Evolutionary conservation across 2,329 filamentous ascomycete genomes (phyloP).

Genomic region (Fusarium subglutinans): DNA sequence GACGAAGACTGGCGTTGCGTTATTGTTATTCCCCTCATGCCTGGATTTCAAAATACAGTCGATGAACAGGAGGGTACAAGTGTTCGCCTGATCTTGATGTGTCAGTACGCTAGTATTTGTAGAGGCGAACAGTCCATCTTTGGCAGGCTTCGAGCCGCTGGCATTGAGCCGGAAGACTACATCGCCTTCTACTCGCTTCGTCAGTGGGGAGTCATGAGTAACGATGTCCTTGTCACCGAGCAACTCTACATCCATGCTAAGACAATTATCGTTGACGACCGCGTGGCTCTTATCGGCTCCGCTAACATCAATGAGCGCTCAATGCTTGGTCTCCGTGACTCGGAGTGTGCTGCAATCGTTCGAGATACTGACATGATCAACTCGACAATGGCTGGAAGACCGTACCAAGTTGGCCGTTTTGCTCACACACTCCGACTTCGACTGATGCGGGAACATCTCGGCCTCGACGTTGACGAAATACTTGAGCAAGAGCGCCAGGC

Average conservation of each 20-base stretch:
- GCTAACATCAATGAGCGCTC: constrained; percentile 99
- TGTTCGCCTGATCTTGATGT: constrained; percentile 94
- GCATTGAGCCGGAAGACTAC: constrained; percentile 93
- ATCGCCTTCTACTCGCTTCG: constrained; percentile 94
- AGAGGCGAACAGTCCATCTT: constrained; percentile 93
- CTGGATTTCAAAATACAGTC: constrained; percentile 98
- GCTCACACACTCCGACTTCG: constrained; percentile 92
- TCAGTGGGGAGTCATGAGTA: constrained; percentile 91
- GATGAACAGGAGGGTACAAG: constrained; percentile 94
- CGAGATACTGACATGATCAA: constrained; percentile 92
- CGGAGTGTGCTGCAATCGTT: constrained; percentile 89
- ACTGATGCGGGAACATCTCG: constrained; percentile 95
- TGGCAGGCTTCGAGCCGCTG: constrained; percentile 78
- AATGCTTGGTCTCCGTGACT: constrained; percentile 91
- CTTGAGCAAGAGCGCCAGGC: constrained; percentile 79
- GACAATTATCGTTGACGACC: constrained; percentile 94
- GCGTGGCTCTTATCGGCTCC: constrained; percentile 92
- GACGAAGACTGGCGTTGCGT: constrained; percentile 90
- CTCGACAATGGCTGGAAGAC: constrained; percentile 89
- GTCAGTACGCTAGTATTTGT: constrained; percentile 95
- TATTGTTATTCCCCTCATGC: constrained; percentile 93
- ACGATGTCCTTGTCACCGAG: constrained; percentile 87
- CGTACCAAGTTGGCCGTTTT: constrained; percentile 91
- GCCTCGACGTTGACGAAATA: constrained; percentile 93
- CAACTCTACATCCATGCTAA: constrained; percentile 99